These are phyloP conservation scores for Colletotrichum australisinense DNA, from an alignment of 2,329 filamentous ascomycete species.

Conservation along the genomic window DNA sequence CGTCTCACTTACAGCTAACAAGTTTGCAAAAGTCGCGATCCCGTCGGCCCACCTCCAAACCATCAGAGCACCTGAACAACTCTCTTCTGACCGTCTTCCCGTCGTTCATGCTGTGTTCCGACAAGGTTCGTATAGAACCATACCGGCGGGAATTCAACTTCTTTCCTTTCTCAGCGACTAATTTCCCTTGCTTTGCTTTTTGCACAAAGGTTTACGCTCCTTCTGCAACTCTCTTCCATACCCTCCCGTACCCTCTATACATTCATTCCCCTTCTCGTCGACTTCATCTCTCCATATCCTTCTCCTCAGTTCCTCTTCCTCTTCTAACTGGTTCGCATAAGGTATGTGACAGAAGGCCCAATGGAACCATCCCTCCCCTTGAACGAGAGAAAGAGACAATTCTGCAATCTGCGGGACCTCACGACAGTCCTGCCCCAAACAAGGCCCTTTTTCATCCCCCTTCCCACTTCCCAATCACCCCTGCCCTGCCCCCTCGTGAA, in stretches of 20 bases:
- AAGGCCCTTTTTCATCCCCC: not conserved
- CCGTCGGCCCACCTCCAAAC: not conserved
- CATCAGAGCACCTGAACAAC: not conserved
- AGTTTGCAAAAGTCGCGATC: not conserved
- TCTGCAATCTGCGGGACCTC: not conserved
- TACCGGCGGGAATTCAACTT: conserved; percentile 18
- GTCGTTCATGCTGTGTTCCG: conserved; percentile 33
- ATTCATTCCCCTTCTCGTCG: not conserved
- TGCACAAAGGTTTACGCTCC: no score
- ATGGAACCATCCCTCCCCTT: not conserved
- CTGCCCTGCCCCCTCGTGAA: not conserved
- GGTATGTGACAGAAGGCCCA: not conserved
- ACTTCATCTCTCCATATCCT: not conserved
- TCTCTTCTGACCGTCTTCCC: not conserved
- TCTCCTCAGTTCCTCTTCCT: not conserved
- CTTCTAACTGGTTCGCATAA: not conserved
- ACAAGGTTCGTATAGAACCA: conserved; percentile 31
- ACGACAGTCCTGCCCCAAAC: not conserved
- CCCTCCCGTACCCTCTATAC: no score
- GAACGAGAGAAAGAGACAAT: conserved; percentile 14
- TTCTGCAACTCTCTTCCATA: no score
- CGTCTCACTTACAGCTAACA: not conserved
- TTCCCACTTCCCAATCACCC: not conserved
- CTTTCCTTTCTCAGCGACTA: not conserved
- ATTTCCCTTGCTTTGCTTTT: not conserved